Conservation (phyloP, 73 alveolate species). For the Paramecium bursaria region DNA sequence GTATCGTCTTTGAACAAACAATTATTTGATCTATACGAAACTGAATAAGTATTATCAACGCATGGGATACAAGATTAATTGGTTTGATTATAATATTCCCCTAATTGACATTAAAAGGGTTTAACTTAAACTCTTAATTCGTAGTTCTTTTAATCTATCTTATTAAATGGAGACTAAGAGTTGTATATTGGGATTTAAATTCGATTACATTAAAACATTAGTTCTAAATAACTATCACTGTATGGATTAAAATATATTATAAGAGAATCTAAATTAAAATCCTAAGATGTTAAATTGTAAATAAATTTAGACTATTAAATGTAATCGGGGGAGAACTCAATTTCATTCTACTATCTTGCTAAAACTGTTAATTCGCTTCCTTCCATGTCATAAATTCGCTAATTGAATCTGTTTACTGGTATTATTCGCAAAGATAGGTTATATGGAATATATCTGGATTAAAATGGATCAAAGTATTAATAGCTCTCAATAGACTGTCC, state of each 20-base stretch:
- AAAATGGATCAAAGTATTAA: background rate
- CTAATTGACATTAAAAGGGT: conserved; percentile 4
- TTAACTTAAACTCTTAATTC: background rate
- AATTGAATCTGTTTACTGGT: background rate
- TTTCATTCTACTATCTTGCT: no score
- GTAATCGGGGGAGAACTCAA: no score
- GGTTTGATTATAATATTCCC: background rate
- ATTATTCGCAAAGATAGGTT: background rate
- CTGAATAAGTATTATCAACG: conserved; percentile 8
- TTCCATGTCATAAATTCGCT: no score
- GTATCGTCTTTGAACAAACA: background rate
- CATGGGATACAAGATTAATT: background rate
- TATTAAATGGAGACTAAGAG: background rate
- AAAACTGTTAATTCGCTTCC: no score
- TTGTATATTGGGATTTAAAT: background rate
- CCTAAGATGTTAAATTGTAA: background rate
- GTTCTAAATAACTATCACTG: background rate
- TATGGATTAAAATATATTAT: conserved; percentile 7
- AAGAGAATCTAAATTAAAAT: conserved; percentile 10
- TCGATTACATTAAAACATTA: background rate
- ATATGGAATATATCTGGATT: background rate
- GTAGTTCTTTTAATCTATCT: background rate
- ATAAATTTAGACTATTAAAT: background rate
- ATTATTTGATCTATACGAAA: background rate
- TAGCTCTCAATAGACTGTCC: background rate